Evolutionary conservation across 805 yeast genomes (phyloP), one percentile per base, ranked within the genome.

Genomic region (Ogataea polymorpha): DNA sequence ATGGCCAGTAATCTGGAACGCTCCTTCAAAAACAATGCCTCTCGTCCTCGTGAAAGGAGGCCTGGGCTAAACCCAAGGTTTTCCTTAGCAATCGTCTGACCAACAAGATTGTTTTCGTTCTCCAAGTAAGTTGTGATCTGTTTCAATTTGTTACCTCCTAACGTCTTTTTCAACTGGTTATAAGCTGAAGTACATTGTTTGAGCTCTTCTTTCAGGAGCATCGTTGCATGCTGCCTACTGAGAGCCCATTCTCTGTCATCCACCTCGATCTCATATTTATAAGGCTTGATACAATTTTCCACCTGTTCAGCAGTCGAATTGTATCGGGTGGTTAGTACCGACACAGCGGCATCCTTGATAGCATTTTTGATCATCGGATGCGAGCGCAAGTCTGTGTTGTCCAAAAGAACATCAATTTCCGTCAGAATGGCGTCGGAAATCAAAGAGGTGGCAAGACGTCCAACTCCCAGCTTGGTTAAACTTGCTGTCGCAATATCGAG

Each of bases 221-320:
- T 68, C 10, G 79, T 75, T 0, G 97, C 76, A 57, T 86, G 95
- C 23, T 86, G 95, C 45, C 86, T 78, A 27, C 96, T 82, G 6
- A 74, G 58, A 23, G 69, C 66, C 99, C 99, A 93, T 61, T 93
- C 99, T 28, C 96, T 73, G 53, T 90, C 96, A 58, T 93, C 98
- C 35, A 93, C 78, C 57, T 93, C 99, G 45, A 93, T 90, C 58
- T 93, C 99, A 61, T 91, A 93, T 66, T 93, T 93, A 68, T 84
- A 93, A 2, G 99, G 99, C 61, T 93, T 93, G 56, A 93, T 91
- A 66, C 98, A 90, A 63, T 95, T 93, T 57, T 93, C 99, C 6
- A 93, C 98, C 62, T 93, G 99, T 61, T 95, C 99, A 0, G 99
- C 95, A 0, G 99, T 91, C 1, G 96, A 82, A 49, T 81, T 86